Base-by-base conservation (phyloP, 148 eudicot species). In the Fagopyrum tataricum region DNA sequence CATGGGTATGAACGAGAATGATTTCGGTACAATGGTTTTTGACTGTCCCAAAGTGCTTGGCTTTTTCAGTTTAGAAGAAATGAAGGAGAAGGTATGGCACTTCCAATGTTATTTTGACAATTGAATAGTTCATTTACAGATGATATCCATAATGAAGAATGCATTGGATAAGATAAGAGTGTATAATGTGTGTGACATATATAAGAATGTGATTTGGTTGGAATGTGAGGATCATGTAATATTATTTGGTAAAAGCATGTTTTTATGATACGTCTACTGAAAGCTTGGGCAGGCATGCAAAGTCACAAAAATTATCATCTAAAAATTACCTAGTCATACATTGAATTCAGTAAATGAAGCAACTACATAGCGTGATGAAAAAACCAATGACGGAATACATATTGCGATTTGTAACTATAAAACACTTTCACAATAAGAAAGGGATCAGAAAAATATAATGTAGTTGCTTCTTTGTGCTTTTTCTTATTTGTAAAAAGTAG, bases 21-120 rank as follows among this genome's bases (percentile, higher is more conserved):
- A 94, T 79, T 94, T 94, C 78, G 98, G 98, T 44, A 94, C 98
- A 6, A 94, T 94, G 98, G 91, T 94, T 51, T 94, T 85, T 74
- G 96, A 94, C 77, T 94, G 74, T 74, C 97, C 98, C 49, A 88
- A 83, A 78, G 96, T 89, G 67, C 87, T 94, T 62, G 98, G 98
- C 39, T 91, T 74, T 80, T 83, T 83, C 74, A 76, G 85, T 24
- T 79, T 91, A 67, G 98, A 94, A 52, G 96, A 94, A 77, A 94
- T 94, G 98, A 87, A 86, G 74, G 81, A 81, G 75, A 91, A 94
- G 97, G 98, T 94, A 87, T n/a, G 51, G 41, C 18, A 14, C 49
- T 13, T 71, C 41, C 31, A 8, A 61, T 2, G 64, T 56, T 59
- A 7, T 59, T 59, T 21, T 59, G 9, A 10, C 0, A 3, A 0